phyloP scores from a whole-genome alignment of 2,329 filamentous ascomycete species.

The Periglandula ipomoeae region DNA sequence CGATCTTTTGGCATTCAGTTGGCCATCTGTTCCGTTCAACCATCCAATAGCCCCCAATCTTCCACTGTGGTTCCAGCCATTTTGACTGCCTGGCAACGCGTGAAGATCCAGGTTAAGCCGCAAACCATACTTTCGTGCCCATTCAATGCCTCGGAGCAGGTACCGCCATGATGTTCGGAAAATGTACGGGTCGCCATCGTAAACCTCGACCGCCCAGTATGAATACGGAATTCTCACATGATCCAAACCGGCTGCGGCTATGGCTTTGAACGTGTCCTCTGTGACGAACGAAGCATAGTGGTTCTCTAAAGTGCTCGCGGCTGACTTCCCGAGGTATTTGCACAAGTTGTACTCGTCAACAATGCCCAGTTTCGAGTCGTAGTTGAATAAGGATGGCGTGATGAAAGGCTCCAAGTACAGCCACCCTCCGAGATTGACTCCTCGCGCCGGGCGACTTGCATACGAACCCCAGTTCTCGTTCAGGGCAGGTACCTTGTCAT shows the following conservation, averaged over 20 bases:
- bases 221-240: constrained; percentile 94
- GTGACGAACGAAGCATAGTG: constrained; percentile 89
- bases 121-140: constrained; percentile 82
- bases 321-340: constrained; percentile 55
- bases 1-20: constrained; percentile 67
- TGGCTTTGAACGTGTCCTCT: constrained; percentile 74
- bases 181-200: constrained; percentile 80
- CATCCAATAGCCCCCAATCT: constrained; percentile 72
- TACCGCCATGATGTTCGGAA: constrained; percentile 87
- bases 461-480: constrained; percentile 71
- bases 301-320: constrained; percentile 66
- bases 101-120: constrained; percentile 91
- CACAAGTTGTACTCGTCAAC: constrained; percentile 85
- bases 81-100: constrained; percentile 85
- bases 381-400: constrained; percentile 78
- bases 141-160: constrained; percentile 85
- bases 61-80: constrained; percentile 96
- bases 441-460: constrained; percentile 67
- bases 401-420: constrained; percentile 91
- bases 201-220: constrained; percentile 88
- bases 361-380: constrained; percentile 53
- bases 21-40: constrained; percentile 84
- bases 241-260: constrained; percentile 80
- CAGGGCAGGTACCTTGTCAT: constrained; percentile 70
- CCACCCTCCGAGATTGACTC: constrained; percentile 93